phyloP scores from a whole-genome alignment of 306 rosid genomes.

The Herpetospermum pedunculosum region DNA sequence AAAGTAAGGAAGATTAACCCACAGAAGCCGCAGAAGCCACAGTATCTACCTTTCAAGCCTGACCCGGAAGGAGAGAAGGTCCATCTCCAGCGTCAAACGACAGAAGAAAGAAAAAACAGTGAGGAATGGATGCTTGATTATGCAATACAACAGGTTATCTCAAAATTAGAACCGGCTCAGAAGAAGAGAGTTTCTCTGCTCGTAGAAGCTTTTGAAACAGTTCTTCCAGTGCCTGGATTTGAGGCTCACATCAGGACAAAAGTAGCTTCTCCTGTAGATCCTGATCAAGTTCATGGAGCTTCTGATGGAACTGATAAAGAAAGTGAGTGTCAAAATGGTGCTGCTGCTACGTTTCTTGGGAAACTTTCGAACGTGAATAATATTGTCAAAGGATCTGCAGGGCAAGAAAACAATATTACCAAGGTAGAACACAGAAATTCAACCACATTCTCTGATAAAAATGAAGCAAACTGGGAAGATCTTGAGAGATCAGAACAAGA shows the following conservation, averaged over 20 bases:
- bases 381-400: slow-evolving; percentile 8
- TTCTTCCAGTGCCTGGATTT: slow-evolving; percentile 43
- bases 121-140: slow-evolving; percentile 94
- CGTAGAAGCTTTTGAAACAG: slow-evolving; percentile 69
- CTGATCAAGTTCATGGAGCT: slow-evolving; percentile 18
- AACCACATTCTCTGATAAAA: neutral
- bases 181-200: slow-evolving; percentile 60
- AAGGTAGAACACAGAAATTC: neutral
- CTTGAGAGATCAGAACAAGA: neutral
- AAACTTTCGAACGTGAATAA: slow-evolving; percentile 15
- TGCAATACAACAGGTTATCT: slow-evolving; percentile 75
- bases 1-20: slow-evolving; percentile 41
- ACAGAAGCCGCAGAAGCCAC: slow-evolving; percentile 17
- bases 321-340: slow-evolving; percentile 7
- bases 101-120: slow-evolving; percentile 37
- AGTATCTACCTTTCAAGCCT: slow-evolving; percentile 26
- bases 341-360: slow-evolving; percentile 15
- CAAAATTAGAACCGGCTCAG: slow-evolving; percentile 67
- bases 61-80: slow-evolving; percentile 42
- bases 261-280: slow-evolving; percentile 15
- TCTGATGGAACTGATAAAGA: slow-evolving; percentile 17
- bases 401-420: neutral
- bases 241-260: slow-evolving; percentile 20
- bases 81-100: slow-evolving; percentile 40
- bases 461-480: neutral